These are phyloP conservation scores for Cymbopogon flexuosus DNA, from an alignment of 202 grass and related monocot genomes.

Conservation along the genomic window DNA sequence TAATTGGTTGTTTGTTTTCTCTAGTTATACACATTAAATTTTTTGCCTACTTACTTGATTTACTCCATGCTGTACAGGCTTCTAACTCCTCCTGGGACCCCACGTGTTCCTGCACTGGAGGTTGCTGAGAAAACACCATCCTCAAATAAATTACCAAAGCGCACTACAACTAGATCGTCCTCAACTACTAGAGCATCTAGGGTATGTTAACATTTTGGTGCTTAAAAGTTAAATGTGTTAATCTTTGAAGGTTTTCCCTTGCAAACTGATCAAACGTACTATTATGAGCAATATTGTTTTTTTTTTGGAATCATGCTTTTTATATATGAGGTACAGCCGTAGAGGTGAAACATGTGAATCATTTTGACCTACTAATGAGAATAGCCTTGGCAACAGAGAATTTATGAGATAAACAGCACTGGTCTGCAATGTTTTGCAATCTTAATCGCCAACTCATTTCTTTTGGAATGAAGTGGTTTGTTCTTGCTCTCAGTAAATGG, in stretches of 20 bases:
- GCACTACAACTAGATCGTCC: constrained; percentile 53
- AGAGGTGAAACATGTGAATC: background rate
- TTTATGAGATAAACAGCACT: background rate
- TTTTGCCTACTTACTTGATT: background rate
- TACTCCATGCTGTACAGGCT: constrained; percentile 52
- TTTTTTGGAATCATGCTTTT: background rate
- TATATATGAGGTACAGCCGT: background rate
- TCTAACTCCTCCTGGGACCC: constrained; percentile 89
- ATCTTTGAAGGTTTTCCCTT: background rate
- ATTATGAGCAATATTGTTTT: background rate
- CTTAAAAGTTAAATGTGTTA: background rate
- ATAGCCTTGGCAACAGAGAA: background rate
- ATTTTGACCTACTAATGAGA: background rate
- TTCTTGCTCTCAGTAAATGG: constrained; percentile 1
- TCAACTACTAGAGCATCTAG: constrained; percentile 79
- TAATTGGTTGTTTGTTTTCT: background rate
- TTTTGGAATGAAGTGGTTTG: background rate
- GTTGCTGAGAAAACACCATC: constrained; percentile 51
- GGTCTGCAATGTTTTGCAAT: constrained; percentile 10
- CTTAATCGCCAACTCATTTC: background rate
- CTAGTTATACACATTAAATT: background rate
- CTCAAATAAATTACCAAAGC: constrained; percentile 54
- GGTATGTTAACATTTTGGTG: constrained; percentile 42
- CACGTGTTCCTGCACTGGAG: constrained; percentile 55
- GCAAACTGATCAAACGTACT: background rate